phyloP scores from a whole-genome alignment of 805 yeast genomes.

The Metschnikowia bowlesiae region DNA sequence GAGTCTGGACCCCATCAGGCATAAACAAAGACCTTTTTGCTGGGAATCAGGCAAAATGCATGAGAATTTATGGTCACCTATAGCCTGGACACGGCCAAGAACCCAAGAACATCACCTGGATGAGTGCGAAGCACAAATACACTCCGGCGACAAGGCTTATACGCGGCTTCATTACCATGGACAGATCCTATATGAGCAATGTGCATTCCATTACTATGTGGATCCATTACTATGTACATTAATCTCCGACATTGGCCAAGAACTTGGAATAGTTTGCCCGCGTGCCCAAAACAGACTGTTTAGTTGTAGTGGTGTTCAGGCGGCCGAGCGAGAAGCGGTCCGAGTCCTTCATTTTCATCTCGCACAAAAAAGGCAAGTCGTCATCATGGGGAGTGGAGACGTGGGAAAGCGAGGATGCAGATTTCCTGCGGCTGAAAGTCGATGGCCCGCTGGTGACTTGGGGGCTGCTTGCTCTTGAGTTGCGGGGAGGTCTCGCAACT shows the following conservation, averaged over 20 bases:
- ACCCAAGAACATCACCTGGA: too few species aligned
- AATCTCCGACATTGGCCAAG: constrained; percentile 25
- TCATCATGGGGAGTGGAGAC: constrained; percentile 8
- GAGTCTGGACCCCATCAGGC: too few species aligned
- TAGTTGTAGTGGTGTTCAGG: constrained; percentile 28
- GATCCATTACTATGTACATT: not conserved
- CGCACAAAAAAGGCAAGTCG: constrained; percentile 37
- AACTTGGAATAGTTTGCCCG: constrained; percentile 36
- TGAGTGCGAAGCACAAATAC: too few species aligned
- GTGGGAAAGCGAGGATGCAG: not conserved
- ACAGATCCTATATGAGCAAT: too few species aligned
- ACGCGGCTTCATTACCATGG: too few species aligned
- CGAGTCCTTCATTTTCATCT: constrained; percentile 24
- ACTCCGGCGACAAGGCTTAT: too few species aligned
- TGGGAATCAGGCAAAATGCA: too few species aligned
- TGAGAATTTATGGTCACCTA: too few species aligned
- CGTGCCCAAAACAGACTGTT: constrained; percentile 36
- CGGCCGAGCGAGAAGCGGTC: constrained; percentile 16
- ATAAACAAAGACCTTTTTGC: too few species aligned
- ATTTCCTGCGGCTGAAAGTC: not conserved
- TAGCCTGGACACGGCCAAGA: too few species aligned
- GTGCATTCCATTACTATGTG: not conserved
- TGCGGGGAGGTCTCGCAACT: not conserved
- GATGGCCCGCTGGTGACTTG: not conserved
- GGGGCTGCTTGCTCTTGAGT: not conserved